phyloP scores from a whole-genome alignment of 2,329 filamentous ascomycete species.

The Graphilbum fragrans region DNA sequence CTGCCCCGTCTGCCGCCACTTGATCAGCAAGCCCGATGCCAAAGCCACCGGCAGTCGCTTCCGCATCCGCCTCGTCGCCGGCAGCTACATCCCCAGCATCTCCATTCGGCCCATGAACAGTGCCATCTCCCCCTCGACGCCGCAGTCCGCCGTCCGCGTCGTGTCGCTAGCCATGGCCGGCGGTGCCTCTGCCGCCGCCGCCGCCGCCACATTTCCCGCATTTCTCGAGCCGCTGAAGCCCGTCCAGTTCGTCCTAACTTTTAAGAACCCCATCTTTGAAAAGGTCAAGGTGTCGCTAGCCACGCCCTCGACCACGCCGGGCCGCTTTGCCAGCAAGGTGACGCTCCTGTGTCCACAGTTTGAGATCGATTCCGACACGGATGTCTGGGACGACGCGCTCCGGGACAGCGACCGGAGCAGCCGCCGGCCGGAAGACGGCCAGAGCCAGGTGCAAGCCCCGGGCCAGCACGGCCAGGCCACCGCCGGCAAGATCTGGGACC shows the following conservation, averaged over 20 bases:
- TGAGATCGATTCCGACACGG: conserved; percentile 85
- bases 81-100: conserved; percentile 77
- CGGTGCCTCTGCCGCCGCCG: conserved; percentile 6
- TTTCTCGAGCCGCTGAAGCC: conserved; percentile 46
- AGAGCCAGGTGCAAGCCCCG: conserved; percentile 24
- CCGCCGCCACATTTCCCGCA: conserved; percentile 8
- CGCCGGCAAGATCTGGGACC: conserved; percentile 92
- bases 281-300: conserved; percentile 77
- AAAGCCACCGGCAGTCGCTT: conserved; percentile 84
- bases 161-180: conserved; percentile 9
- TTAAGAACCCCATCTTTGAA: conserved; percentile 92
- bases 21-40: conserved; percentile 84
- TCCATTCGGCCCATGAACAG: conserved; percentile 52
- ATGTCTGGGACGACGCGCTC: conserved; percentile 77
- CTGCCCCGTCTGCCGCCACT: conserved; percentile 84
- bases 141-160: neutral
- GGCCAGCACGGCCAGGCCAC: conserved; percentile 45
- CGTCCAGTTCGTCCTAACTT: conserved; percentile 74
- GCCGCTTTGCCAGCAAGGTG: conserved; percentile 64
- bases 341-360: conserved; percentile 93
- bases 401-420: conserved; percentile 34
- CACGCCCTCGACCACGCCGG: conserved; percentile 68
- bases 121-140: conserved; percentile 9
- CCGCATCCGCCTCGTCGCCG: conserved; percentile 82
- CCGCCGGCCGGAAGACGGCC: conserved; percentile 22